phyloP scores from a whole-genome alignment of 176 grass and related monocot genomes.

The Hordeum marinum region DNA sequence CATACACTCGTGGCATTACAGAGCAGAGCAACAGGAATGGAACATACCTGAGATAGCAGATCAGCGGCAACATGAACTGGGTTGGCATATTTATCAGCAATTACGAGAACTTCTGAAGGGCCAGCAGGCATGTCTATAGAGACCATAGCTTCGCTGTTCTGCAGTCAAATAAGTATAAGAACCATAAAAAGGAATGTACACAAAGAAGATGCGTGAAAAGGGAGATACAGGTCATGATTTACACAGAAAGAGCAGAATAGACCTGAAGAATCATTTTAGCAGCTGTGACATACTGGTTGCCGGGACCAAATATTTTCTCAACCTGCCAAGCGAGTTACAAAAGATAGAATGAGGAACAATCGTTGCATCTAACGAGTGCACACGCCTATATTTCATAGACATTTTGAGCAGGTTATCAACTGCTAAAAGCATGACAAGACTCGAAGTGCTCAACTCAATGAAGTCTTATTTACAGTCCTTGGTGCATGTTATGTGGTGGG shows the following conservation, averaged over 20 bases:
- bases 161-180: constrained; percentile 33
- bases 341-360: neutral
- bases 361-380: neutral
- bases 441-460: neutral
- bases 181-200: neutral
- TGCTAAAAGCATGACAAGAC: neutral
- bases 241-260: constrained; percentile 11
- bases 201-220: neutral
- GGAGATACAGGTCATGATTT: neutral
- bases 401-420: neutral
- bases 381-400: neutral
- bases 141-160: constrained; percentile 99
- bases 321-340: constrained; percentile 29
- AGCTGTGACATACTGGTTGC: constrained; percentile 98
- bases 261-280: constrained; percentile 99
- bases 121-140: constrained; percentile 98
- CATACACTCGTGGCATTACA: neutral
- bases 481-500: too few species aligned
- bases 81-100: constrained; percentile 80
- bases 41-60: constrained; percentile 87
- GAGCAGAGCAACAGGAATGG: neutral
- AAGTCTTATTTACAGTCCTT: neutral
- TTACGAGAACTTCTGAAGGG: constrained; percentile 93
- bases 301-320: constrained; percentile 96
- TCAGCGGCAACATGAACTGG: constrained; percentile 91